phyloP scores from a whole-genome alignment of 106 monocot genomes.

The Platanthera guangdongensis region DNA sequence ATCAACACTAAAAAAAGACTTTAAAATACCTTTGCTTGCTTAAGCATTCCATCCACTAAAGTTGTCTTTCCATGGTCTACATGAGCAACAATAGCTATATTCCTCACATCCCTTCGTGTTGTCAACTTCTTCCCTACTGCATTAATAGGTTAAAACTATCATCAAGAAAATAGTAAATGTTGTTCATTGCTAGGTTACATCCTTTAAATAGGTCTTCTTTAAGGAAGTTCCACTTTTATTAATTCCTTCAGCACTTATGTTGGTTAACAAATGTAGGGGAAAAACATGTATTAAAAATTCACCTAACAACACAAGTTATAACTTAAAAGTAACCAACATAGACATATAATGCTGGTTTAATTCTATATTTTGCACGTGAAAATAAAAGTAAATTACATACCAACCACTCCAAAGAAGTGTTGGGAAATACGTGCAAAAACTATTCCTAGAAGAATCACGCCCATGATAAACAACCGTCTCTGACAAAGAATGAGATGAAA shows the following conservation, averaged over 20 bases:
- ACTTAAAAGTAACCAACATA: background rate
- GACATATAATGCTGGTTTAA: background rate
- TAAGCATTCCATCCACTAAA: slow-evolving; percentile 88
- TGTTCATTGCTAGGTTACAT: background rate
- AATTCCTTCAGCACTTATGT: background rate
- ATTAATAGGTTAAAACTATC: slow-evolving; percentile 2
- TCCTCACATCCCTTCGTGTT: slow-evolving; percentile 93
- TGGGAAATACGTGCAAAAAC: too few species aligned
- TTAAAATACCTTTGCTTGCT: slow-evolving; percentile 76
- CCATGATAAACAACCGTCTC: too few species aligned
- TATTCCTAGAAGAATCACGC: too few species aligned
- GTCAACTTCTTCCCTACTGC: slow-evolving; percentile 44
- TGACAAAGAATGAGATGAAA: too few species aligned
- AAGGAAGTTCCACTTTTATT: background rate
- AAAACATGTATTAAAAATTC: background rate
- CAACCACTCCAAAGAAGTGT: background rate
- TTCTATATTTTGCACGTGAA: background rate
- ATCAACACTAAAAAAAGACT: background rate
- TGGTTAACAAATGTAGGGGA: background rate
- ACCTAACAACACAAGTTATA: background rate
- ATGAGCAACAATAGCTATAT: slow-evolving; percentile 97
- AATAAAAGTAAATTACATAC: background rate
- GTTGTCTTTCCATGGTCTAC: slow-evolving; percentile 99
- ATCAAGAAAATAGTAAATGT: background rate
- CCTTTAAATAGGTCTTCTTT: background rate